Evolutionary conservation across 2,329 filamentous ascomycete genomes (phyloP).

Genomic region (Diaporthe velutina): DNA sequence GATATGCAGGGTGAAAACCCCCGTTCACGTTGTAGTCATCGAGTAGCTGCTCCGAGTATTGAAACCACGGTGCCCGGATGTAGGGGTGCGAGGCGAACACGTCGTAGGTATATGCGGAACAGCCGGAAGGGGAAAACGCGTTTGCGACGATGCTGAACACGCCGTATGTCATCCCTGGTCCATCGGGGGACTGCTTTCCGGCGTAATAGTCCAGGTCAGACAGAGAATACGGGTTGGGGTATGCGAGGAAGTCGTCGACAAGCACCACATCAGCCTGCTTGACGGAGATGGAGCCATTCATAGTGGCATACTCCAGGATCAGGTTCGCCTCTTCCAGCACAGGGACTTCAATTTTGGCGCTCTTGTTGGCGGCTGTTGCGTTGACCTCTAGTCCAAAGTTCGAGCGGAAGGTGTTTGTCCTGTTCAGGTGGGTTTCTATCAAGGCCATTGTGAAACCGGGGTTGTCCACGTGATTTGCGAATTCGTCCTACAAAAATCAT

Average conservation of each 20-base stretch:
- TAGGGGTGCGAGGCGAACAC: constrained; percentile 35
- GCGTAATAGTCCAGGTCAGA: constrained; percentile 38
- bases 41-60: constrained; percentile 38
- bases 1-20: constrained; percentile 36
- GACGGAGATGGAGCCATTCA: constrained; percentile 69
- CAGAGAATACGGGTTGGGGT: constrained; percentile 34
- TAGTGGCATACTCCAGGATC: constrained; percentile 73
- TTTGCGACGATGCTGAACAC: constrained; percentile 39
- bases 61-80: constrained; percentile 36
- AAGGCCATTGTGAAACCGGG: constrained; percentile 78
- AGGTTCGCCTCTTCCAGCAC: constrained; percentile 55
- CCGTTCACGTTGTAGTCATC: constrained; percentile 38
- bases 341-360: constrained; percentile 18
- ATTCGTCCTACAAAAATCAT: constrained; percentile 65
- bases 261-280: constrained; percentile 40
- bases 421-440: constrained; percentile 66
- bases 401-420: constrained; percentile 69
- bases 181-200: constrained; percentile 31
- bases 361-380: constrained; percentile 38
- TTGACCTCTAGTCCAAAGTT: constrained; percentile 68
- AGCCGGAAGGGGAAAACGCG: constrained; percentile 35
- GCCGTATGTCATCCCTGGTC: constrained; percentile 39
- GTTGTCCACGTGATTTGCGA: constrained; percentile 75
- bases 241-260: constrained; percentile 37
- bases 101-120: constrained; percentile 36